These are phyloP conservation scores for Maudiozyma bulderi DNA, from an alignment of 805 yeast genomes.

Conservation along the genomic window DNA sequence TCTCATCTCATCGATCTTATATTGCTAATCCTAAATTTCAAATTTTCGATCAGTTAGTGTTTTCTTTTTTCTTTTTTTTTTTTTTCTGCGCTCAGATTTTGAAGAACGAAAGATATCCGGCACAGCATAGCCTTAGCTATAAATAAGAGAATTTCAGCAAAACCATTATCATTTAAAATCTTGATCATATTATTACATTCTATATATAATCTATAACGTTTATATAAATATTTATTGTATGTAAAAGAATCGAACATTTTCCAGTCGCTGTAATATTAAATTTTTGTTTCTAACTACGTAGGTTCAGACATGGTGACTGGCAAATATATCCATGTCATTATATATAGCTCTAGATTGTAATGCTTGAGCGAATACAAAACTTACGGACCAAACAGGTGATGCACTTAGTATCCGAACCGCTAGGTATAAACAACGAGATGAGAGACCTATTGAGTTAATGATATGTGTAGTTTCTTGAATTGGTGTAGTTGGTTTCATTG, in stretches of 20 bases:
- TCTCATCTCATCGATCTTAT: not conserved
- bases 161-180: too few relatives aligned
- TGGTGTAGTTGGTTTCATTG: constrained; percentile 38
- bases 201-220: too few relatives aligned
- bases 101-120: too few relatives aligned
- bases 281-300: too few relatives aligned
- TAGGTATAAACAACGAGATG: constrained; percentile 47
- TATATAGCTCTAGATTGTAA: constrained; percentile 53
- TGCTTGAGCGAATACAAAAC: constrained; percentile 69
- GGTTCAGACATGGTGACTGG: not conserved
- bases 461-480: constrained; percentile 37
- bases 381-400: constrained; percentile 80
- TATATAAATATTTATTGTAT: too few relatives aligned
- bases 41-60: not conserved
- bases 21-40: not conserved
- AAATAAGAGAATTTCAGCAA: too few relatives aligned
- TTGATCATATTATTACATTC: too few relatives aligned
- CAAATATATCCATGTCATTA: constrained; percentile 9
- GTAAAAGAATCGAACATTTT: too few relatives aligned
- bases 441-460: constrained; percentile 40
- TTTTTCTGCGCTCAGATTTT: not conserved
- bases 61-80: not conserved
- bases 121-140: too few relatives aligned
- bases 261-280: too few relatives aligned
- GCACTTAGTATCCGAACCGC: constrained; percentile 71